Evolutionary conservation across 2,329 filamentous ascomycete species (phyloP).

Genomic region (Trichoderma sp.): DNA sequence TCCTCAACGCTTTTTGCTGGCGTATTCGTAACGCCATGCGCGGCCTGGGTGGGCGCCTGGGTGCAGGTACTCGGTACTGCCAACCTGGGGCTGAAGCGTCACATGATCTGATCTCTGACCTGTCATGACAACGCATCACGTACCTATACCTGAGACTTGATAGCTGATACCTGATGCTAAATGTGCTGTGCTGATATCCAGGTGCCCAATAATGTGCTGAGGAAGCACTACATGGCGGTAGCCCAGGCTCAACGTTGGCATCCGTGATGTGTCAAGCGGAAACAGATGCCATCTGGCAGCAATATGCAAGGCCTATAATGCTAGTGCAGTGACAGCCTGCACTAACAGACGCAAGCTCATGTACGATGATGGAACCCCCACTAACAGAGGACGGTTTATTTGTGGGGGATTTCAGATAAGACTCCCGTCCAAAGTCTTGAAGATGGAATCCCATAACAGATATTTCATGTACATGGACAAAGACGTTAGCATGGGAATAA

Average conservation of each 20-base stretch:
- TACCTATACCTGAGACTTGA: background rate
- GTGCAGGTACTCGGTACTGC: background rate
- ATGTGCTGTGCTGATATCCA: background rate
- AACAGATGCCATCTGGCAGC: conserved; percentile 4
- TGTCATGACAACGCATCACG: conserved; percentile 17
- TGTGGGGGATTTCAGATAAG: background rate
- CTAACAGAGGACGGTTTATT: background rate
- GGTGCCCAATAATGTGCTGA: background rate
- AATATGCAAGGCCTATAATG: conserved; percentile 2
- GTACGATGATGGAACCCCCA: conserved; percentile 8
- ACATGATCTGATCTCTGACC: conserved; percentile 13
- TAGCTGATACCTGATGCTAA: background rate
- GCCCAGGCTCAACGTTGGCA: background rate
- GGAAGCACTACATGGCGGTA: background rate
- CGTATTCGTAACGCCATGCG: conserved; percentile 15
- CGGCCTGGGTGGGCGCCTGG: background rate
- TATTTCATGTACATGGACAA: background rate
- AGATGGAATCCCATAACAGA: background rate
- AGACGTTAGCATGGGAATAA: background rate
- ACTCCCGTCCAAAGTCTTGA: background rate
- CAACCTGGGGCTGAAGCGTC: background rate
- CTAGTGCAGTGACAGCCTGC: background rate
- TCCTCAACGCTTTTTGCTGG: background rate
- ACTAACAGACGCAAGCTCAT: background rate
- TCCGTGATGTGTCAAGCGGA: conserved; percentile 3